phyloP scores from a whole-genome alignment of 1,284 basidiomycete genomes.

The Apiotrichum veenhuisii region DNA sequence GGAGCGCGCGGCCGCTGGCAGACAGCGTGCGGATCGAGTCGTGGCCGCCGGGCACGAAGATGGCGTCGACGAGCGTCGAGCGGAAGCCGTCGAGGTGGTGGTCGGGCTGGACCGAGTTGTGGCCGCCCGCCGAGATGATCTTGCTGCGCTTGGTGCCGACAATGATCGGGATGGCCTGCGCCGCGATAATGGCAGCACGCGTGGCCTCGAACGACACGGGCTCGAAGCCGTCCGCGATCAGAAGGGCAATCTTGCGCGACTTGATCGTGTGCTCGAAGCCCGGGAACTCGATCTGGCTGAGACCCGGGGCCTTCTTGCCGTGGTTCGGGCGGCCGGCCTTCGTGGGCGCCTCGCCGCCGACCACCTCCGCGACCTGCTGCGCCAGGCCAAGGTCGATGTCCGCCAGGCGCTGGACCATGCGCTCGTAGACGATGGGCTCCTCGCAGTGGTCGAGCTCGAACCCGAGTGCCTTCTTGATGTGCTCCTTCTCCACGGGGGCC shows the following conservation, averaged over 20 bases:
- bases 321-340: conserved; percentile 57
- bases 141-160: not conserved
- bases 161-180: not conserved
- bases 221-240: conserved; percentile 3
- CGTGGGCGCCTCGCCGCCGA: conserved; percentile 55
- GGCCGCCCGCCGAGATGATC: conserved; percentile 51
- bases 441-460: conserved; percentile 78
- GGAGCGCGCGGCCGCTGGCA: conserved; percentile 35
- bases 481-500: conserved; percentile 60
- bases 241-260: not conserved
- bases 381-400: conserved; percentile 66
- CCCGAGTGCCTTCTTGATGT: conserved; percentile 63
- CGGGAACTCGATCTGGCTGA: conserved; percentile 58
- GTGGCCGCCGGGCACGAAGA: conserved; percentile 65
- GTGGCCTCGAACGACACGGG: not conserved
- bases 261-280: conserved; percentile 24
- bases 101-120: conserved; percentile 28
- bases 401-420: conserved; percentile 63
- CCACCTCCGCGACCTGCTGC: conserved; percentile 53
- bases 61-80: conserved; percentile 72
- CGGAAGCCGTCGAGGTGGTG: conserved; percentile 57
- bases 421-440: conserved; percentile 64
- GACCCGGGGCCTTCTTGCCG: conserved; percentile 55
- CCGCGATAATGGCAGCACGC: not conserved
- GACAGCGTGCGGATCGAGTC: conserved; percentile 48